phyloP scores from a whole-genome alignment of 2,329 filamentous ascomycete genomes.

The Penicillium sp. region DNA sequence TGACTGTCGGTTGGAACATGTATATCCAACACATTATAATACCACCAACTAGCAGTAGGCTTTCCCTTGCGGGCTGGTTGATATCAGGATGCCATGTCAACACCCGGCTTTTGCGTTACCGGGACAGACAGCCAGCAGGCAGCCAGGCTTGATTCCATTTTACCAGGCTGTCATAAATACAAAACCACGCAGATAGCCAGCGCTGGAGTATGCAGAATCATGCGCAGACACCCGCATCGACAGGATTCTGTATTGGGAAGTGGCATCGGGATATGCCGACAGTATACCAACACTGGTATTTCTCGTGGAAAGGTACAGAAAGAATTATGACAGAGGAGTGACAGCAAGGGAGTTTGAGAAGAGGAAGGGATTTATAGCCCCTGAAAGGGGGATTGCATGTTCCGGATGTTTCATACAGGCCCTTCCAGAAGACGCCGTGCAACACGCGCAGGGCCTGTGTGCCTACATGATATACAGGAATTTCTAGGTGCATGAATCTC shows the following conservation, averaged over 20 bases:
- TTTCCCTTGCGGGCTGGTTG: neutral
- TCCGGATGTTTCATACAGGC: neutral
- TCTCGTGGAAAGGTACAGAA: neutral
- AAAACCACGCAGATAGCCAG: too few relatives aligned
- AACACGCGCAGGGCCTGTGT: neutral
- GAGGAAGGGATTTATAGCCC: neutral
- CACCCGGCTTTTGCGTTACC: neutral
- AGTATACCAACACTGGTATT: neutral
- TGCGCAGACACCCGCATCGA: neutral
- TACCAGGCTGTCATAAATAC: neutral
- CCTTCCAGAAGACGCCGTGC: neutral
- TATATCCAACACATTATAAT: neutral
- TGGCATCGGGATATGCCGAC: neutral
- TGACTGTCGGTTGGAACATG: neutral
- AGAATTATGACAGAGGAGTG: too few relatives aligned
- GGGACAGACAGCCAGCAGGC: neutral
- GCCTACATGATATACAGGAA: too few relatives aligned
- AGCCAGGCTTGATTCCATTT: neutral
- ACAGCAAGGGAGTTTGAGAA: neutral
- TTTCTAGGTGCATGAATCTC: neutral
- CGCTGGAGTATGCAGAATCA: neutral
- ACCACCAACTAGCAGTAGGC: neutral
- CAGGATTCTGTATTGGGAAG: neutral
- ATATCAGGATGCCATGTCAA: neutral
- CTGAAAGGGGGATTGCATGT: neutral